Percentiles rank a stretch among this genome's conserved stretches.
These are phyloP conservation scores for Gossypium lobatum DNA, from an alignment of 441 rosid genomes.

Conservation along the genomic window DNA sequence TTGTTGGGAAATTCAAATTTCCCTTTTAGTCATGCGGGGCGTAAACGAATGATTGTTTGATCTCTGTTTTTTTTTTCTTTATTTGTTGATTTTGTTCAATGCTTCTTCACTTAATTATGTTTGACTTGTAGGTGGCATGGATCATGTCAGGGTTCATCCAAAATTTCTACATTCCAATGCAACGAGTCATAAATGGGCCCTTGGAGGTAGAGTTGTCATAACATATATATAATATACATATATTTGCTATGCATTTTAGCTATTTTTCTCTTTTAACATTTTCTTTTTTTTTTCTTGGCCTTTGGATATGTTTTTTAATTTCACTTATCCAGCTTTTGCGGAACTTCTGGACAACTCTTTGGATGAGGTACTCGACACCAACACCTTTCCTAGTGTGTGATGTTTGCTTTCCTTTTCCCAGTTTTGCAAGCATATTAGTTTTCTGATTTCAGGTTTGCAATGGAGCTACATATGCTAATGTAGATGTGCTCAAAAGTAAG, in stretches of 20 bases:
- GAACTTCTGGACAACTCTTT: conserved; percentile 88
- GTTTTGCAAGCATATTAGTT: neutral
- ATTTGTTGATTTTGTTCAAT: neutral
- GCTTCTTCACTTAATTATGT: neutral
- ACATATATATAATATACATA: neutral
- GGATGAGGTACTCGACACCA: conserved; percentile 59
- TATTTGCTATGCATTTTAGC: conserved; percentile 2
- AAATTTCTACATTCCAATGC: conserved; percentile 93
- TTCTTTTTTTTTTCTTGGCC: neutral
- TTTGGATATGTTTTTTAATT: conserved; percentile 3
- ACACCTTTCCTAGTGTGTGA: neutral
- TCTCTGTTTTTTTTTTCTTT: neutral
- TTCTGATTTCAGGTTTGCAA: conserved; percentile 43
- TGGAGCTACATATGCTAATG: conserved; percentile 78
- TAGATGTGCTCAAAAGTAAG: conserved; percentile 56
- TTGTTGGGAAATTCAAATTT: neutral
- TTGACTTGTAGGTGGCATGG: conserved; percentile 58
- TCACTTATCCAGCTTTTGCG: conserved; percentile 60
- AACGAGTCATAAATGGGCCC: conserved; percentile 96
- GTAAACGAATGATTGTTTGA: too few relatives aligned
- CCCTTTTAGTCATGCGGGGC: neutral
- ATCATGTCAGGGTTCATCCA: conserved; percentile 97
- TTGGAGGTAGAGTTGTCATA: conserved; percentile 58
- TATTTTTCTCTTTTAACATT: neutral
- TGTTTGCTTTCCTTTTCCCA: neutral